phyloP scores from a whole-genome alignment of 768 basidiomycete species.

The Xerocomellus dryophilus region DNA sequence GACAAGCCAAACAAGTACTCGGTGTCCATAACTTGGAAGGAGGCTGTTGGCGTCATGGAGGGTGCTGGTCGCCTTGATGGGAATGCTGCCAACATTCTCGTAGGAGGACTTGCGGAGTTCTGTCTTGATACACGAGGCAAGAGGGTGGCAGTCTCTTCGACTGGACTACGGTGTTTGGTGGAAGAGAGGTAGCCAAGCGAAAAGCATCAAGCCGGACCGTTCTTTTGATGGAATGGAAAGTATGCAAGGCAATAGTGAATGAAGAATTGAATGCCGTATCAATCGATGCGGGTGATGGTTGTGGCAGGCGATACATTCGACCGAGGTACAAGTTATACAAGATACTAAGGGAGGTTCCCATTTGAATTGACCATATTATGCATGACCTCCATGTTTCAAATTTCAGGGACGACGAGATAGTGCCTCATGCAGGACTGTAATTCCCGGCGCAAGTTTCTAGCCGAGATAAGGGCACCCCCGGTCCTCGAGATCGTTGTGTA shows the following conservation, averaged over 20 bases:
- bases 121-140: conserved; percentile 53
- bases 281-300: neutral
- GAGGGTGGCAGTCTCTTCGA: conserved; percentile 37
- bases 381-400: conserved; percentile 7
- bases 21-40: conserved; percentile 52
- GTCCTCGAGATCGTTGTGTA: neutral
- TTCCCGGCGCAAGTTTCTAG: neutral
- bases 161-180: conserved; percentile 18
- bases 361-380: neutral
- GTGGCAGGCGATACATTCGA: neutral
- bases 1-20: conserved; percentile 38
- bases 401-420: conserved; percentile 9
- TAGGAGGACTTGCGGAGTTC: conserved; percentile 53
- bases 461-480: conserved; percentile 9
- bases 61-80: neutral
- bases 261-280: neutral
- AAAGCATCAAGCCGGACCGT: conserved; percentile 18
- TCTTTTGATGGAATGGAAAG: conserved; percentile 12
- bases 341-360: neutral
- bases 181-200: conserved; percentile 16
- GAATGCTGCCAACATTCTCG: conserved; percentile 22
- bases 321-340: neutral
- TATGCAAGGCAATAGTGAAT: neutral
- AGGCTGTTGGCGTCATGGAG: conserved; percentile 42
- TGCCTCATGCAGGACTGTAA: neutral